Conservation (phyloP, 2,329 filamentous ascomycete species). For the Aspergillus pseudoterreus region DNA sequence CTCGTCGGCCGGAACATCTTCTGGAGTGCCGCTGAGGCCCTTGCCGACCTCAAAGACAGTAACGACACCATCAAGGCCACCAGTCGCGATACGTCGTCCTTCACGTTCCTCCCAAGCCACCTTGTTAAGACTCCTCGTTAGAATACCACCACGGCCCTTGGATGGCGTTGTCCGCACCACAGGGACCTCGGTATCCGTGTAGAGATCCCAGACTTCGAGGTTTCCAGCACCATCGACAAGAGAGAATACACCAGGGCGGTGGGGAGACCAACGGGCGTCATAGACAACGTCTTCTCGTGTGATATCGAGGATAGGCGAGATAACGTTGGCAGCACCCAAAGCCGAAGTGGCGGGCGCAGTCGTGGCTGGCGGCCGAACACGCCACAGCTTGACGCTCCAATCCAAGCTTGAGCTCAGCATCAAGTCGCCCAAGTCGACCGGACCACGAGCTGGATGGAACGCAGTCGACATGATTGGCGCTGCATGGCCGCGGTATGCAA, state of each 20-base stretch:
- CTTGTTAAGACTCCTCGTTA: slow-evolving; percentile 88
- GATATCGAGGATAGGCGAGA: slow-evolving; percentile 80
- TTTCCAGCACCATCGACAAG: slow-evolving; percentile 89
- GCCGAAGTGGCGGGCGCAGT: slow-evolving; percentile 36
- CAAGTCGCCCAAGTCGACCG: slow-evolving; percentile 89
- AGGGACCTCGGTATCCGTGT: slow-evolving; percentile 86
- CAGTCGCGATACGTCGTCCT: slow-evolving; percentile 80
- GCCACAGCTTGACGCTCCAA: slow-evolving; percentile 98
- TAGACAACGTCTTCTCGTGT: slow-evolving; percentile 95
- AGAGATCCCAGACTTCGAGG: slow-evolving; percentile 93
- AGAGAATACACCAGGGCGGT: slow-evolving; percentile 90
- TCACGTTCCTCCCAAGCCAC: slow-evolving; percentile 89
- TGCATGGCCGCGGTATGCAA: slow-evolving; percentile 84
- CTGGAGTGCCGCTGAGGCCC: slow-evolving; percentile 76
- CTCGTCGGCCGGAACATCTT: slow-evolving; percentile 78
- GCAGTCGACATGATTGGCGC: slow-evolving; percentile 94
- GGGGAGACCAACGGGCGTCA: slow-evolving; percentile 90
- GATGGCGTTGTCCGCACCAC: slow-evolving; percentile 75
- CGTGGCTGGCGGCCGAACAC: slow-evolving; percentile 60
- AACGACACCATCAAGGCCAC: slow-evolving; percentile 84
- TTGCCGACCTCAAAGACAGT: slow-evolving; percentile 83
- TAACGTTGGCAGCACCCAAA: slow-evolving; percentile 45
- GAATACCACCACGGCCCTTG: slow-evolving; percentile 57
- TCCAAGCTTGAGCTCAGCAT: slow-evolving; percentile 90
- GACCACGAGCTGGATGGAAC: slow-evolving; percentile 89